phyloP scores from a whole-genome alignment of 768 basidiomycete species.

The Suillus subalutaceus region DNA sequence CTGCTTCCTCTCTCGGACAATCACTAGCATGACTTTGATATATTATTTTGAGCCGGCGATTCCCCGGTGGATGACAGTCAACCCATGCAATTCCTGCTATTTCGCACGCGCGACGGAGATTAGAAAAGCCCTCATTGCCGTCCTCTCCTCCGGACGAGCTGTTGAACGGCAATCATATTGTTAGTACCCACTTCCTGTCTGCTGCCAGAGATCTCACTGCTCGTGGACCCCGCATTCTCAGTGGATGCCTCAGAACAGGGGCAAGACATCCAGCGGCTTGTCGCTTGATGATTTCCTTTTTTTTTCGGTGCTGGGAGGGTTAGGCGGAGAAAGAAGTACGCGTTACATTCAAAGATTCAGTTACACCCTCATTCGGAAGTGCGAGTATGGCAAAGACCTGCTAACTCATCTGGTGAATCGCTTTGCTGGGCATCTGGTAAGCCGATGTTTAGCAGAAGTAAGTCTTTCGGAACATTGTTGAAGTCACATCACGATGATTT shows the following conservation, averaged over 20 bases:
- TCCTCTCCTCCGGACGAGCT: constrained; percentile 18
- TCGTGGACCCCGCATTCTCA: constrained; percentile 18
- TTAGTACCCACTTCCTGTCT: constrained; percentile 32
- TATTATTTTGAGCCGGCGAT: constrained; percentile 20
- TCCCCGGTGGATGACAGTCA: constrained; percentile 20
- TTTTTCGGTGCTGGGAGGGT: constrained; percentile 22
- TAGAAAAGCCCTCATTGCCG: constrained; percentile 22
- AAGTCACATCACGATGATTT: too few species aligned
- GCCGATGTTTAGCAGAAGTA: neutral
- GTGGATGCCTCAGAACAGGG: too few species aligned
- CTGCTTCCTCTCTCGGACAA: neutral
- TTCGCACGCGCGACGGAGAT: constrained; percentile 19
- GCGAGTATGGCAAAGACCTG: constrained; percentile 32
- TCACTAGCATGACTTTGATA: constrained; percentile 3
- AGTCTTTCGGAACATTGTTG: too few species aligned
- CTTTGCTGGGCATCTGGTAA: constrained; percentile 31
- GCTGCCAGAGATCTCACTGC: constrained; percentile 28
- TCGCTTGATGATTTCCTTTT: constrained; percentile 3
- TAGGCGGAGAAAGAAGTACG: constrained; percentile 18
- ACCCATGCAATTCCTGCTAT: constrained; percentile 26
- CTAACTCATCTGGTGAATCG: constrained; percentile 31
- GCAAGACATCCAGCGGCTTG: constrained; percentile 11
- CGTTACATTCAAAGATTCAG: neutral
- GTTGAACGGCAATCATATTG: constrained; percentile 25
- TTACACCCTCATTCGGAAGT: constrained; percentile 1